phyloP scores from a whole-genome alignment of 2,329 filamentous ascomycete species.

The Neofusicoccum umdonicola region DNA sequence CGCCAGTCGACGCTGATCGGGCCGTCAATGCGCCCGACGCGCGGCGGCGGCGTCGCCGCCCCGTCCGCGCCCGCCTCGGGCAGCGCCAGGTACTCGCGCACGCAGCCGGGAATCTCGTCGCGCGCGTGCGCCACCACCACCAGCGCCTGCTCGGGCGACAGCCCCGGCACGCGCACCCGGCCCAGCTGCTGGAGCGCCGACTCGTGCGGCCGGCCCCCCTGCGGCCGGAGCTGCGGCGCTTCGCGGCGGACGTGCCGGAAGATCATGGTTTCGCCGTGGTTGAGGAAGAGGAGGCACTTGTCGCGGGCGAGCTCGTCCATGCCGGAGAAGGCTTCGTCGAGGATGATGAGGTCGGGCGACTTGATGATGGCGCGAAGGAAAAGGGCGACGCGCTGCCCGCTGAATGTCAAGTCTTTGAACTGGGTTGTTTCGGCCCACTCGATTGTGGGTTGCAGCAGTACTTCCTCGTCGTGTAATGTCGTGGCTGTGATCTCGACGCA shows the following conservation, averaged over 20 bases:
- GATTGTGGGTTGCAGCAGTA: slow-evolving; percentile 28
- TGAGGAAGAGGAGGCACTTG: slow-evolving; percentile 80
- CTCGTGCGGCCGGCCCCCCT: slow-evolving; percentile 33
- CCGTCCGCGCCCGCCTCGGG: slow-evolving; percentile 68
- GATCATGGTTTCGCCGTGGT: slow-evolving; percentile 40
- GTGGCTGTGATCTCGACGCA: neutral
- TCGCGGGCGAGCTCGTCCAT: slow-evolving; percentile 65
- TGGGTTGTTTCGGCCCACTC: slow-evolving; percentile 64
- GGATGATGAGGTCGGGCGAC: slow-evolving; percentile 48
- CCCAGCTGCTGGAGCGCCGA: slow-evolving; percentile 43
- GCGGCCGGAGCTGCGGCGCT: neutral
- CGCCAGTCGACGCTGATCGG: slow-evolving; percentile 57
- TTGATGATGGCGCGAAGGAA: slow-evolving; percentile 61
- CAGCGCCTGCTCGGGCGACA: slow-evolving; percentile 72
- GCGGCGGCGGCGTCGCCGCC: slow-evolving; percentile 41
- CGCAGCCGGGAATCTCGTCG: slow-evolving; percentile 82
- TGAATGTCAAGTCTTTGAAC: slow-evolving; percentile 76
- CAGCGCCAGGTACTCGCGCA: slow-evolving; percentile 82
- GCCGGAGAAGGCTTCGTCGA: slow-evolving; percentile 53
- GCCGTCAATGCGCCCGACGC: slow-evolving; percentile 63
- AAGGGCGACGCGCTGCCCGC: slow-evolving; percentile 77
- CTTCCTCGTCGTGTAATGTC: slow-evolving; percentile 15
- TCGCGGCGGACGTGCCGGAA: slow-evolving; percentile 33
- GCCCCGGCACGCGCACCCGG: slow-evolving; percentile 56
- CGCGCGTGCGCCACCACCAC: slow-evolving; percentile 90